Base-by-base conservation (phyloP, 2,329 filamentous ascomycete genomes). In the Plenodomus tracheiphilus region DNA sequence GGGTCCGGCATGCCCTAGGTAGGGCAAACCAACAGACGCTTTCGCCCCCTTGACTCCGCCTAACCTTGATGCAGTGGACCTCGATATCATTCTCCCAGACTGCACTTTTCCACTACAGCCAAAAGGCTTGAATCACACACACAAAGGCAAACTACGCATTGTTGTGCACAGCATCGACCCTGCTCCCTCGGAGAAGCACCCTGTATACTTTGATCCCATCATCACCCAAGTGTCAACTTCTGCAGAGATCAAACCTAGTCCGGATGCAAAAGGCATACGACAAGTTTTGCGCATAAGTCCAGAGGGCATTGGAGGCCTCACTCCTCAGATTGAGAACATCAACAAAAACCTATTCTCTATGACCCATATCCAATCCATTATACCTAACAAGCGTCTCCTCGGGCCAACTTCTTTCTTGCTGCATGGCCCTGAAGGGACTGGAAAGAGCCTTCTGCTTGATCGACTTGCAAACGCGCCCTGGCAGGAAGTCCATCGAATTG, bases 381-480 rank as follows among this genome's bases (percentile, higher is more conserved):
- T 59, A 9, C 41, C 49, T 17, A 59, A 69, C 41, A 48, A 56
- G 21, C 53, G 63, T 21, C 62, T 77, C 17, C 54, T 66, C 36
- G 67, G 68, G n/a, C 63, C 66, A 39, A 67, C 81, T 43, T 85
- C 84, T 0, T 80, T 94, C 30, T 79, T 94, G 19, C 77, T 97
- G 4, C 86, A 95, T 67, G 93, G 93, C 13, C 86, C 89, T 16
- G 83, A 84, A 53, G 92, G 93, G 10, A 95, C 89, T 0, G 93
- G 93, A 19, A 97, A 97, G 74, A 87, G 85, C 0, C 80, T 88
- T 55, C 77, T 97, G 0, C 75, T 97, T 1, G 71, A 86, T 15
- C 81, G 83, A 25, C 78, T 97, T 17, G 82, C 85, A 8, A 54
- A 70, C 25, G 79, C 77, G 6, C 83, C 85, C 0, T 96, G 91